These are phyloP conservation scores for Barnettozyma salicaria DNA, from an alignment of 805 yeast genomes.

Conservation along the genomic window DNA sequence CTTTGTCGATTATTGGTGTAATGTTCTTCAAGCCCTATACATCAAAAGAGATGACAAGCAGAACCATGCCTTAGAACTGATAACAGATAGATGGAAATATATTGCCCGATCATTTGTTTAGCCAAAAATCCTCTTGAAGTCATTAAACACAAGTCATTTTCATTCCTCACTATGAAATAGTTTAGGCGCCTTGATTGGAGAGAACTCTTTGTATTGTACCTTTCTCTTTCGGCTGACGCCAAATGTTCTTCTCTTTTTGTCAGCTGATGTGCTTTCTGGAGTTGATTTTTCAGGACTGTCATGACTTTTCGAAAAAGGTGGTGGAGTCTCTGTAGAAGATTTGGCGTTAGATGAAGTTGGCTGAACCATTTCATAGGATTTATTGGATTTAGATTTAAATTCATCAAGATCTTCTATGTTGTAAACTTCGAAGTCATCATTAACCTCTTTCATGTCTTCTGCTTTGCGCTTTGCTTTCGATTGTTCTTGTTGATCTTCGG, in stretches of 20 bases:
- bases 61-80: constrained; percentile 26
- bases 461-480: constrained; percentile 6
- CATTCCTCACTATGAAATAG: constrained; percentile 15
- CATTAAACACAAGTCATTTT: too few species aligned
- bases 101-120: constrained; percentile 6
- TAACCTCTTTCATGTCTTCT: constrained; percentile 11
- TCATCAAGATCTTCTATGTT: constrained; percentile 9
- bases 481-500: background rate
- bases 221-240: constrained; percentile 24
- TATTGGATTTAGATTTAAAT: background rate
- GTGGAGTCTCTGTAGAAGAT: too few species aligned
- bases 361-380: too few species aligned
- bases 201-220: constrained; percentile 14
- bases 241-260: constrained; percentile 15
- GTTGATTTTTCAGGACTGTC: background rate
- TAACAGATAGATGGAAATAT: constrained; percentile 32
- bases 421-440: constrained; percentile 16
- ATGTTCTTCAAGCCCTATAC: constrained; percentile 39
- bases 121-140: too few species aligned
- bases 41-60: constrained; percentile 29
- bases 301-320: too few species aligned
- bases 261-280: constrained; percentile 4
- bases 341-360: too few species aligned
- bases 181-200: constrained; percentile 24
- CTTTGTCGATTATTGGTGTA: constrained; percentile 50